Percentiles rank a stretch among this genome's conserved stretches.
These are phyloP conservation scores for Bisporella sp. DNA, from an alignment of 2,329 filamentous ascomycete genomes.

Conservation along the genomic window DNA sequence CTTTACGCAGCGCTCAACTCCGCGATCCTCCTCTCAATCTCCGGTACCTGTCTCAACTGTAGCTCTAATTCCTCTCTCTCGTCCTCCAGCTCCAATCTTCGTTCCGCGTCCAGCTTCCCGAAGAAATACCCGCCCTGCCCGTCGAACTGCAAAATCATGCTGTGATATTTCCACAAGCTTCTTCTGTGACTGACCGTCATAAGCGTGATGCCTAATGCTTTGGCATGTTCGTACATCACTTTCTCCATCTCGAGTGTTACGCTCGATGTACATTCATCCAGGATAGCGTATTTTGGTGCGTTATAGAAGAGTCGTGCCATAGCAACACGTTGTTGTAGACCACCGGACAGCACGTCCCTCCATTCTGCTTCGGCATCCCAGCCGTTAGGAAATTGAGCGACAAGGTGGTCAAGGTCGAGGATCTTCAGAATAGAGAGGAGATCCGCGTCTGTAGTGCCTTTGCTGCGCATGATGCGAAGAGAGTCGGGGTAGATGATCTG, in stretches of 20 bases:
- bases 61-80: constrained; percentile 93
- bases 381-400: constrained; percentile 67
- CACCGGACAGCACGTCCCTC: constrained; percentile 88
- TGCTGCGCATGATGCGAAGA: constrained; percentile 77
- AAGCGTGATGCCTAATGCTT: constrained; percentile 82
- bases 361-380: constrained; percentile 96
- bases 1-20: constrained; percentile 55
- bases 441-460: constrained; percentile 75
- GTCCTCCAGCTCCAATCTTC: constrained; percentile 79
- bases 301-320: constrained; percentile 97
- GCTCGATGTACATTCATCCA: constrained; percentile 92
- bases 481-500: constrained; percentile 96
- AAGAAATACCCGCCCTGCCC: constrained; percentile 90
- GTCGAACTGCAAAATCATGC: constrained; percentile 91
- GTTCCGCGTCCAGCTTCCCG: constrained; percentile 81
- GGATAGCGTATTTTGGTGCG: constrained; percentile 82
- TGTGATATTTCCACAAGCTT: constrained; percentile 95
- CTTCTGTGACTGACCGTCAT: constrained; percentile 94
- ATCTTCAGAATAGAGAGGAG: constrained; percentile 69
- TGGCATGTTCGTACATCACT: constrained; percentile 95
- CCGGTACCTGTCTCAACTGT: constrained; percentile 75
- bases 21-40: constrained; percentile 75
- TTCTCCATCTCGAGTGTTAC: constrained; percentile 95
- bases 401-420: constrained; percentile 76
- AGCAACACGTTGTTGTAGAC: constrained; percentile 90